phyloP scores from a whole-genome alignment of 2,329 filamentous ascomycete genomes.

The Stylonectria norvegica region DNA sequence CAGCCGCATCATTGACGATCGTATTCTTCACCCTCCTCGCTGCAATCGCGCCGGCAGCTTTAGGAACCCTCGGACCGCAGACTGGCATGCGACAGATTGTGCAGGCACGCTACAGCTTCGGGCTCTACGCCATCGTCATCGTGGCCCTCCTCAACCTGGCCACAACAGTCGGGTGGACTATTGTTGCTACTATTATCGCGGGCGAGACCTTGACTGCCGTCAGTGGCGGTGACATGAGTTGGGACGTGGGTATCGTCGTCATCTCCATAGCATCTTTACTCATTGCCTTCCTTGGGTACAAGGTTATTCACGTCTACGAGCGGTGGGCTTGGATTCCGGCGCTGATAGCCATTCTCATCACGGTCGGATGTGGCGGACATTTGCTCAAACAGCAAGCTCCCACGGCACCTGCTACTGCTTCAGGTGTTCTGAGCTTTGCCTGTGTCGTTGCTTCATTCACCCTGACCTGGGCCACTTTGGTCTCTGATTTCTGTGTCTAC shows the following conservation, averaged over 20 bases:
- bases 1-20: conserved; percentile 41
- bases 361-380: conserved; percentile 37
- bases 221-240: conserved; percentile 33
- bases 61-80: conserved; percentile 40
- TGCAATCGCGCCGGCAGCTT: conserved; percentile 36
- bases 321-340: conserved; percentile 45
- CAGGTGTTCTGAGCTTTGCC: conserved; percentile 45
- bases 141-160: conserved; percentile 41
- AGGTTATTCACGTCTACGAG: conserved; percentile 42
- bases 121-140: conserved; percentile 15
- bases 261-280: conserved; percentile 42
- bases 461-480: conserved; percentile 49
- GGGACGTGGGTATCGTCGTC: conserved; percentile 46
- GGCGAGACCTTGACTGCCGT: conserved; percentile 41
- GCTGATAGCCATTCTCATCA: conserved; percentile 37
- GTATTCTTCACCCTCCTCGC: conserved; percentile 44
- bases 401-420: conserved; percentile 11
- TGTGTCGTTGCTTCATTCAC: conserved; percentile 54
- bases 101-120: conserved; percentile 38
- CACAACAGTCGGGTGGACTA: conserved; percentile 45
- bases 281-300: conserved; percentile 46
- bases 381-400: conserved; percentile 35
- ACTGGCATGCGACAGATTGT: conserved; percentile 48
- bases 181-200: conserved; percentile 45
- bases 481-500: conserved; percentile 40